phyloP scores from a whole-genome alignment of 768 basidiomycete genomes.

The Rhodotorula diobovata region DNA sequence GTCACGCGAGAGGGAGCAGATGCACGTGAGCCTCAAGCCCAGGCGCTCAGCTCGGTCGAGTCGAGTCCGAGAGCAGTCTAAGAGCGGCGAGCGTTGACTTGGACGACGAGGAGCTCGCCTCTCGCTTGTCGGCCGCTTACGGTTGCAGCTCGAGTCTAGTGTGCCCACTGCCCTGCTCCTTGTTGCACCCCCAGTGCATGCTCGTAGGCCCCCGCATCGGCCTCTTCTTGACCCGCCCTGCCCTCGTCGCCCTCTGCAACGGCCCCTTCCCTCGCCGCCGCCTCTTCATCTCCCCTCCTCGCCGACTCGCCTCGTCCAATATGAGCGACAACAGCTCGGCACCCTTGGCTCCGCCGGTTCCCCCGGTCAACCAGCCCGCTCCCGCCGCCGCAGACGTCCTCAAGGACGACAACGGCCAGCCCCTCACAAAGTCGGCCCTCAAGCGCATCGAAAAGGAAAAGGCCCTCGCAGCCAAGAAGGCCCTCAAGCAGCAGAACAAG shows the following conservation, averaged over 20 bases:
- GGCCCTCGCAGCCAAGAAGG: conserved; percentile 36
- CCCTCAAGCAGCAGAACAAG: conserved; percentile 32
- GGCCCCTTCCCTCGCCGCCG: background rate
- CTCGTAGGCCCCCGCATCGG: background rate
- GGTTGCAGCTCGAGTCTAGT: no score
- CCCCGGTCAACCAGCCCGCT: background rate
- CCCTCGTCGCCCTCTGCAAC: background rate
- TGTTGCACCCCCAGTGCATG: background rate
- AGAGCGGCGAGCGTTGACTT: no score
- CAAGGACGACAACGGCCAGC: conserved; percentile 9
- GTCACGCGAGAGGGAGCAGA: no score
- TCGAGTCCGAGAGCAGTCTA: no score
- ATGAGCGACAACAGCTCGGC: no score
- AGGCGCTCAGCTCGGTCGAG: no score
- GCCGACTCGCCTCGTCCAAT: background rate
- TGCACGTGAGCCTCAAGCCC: no score
- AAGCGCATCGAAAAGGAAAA: conserved; percentile 42
- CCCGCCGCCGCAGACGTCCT: conserved; percentile 8
- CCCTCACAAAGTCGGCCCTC: conserved; percentile 34
- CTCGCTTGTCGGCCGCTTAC: no score
- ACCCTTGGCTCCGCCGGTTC: conserved; percentile 5
- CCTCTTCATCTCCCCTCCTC: background rate
- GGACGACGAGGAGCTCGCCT: no score
- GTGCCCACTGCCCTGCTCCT: no score
- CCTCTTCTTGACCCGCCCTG: background rate